These are phyloP conservation scores for Tetracladium setigerum DNA, from an alignment of 495 filamentous ascomycete species.

Conservation along the genomic window DNA sequence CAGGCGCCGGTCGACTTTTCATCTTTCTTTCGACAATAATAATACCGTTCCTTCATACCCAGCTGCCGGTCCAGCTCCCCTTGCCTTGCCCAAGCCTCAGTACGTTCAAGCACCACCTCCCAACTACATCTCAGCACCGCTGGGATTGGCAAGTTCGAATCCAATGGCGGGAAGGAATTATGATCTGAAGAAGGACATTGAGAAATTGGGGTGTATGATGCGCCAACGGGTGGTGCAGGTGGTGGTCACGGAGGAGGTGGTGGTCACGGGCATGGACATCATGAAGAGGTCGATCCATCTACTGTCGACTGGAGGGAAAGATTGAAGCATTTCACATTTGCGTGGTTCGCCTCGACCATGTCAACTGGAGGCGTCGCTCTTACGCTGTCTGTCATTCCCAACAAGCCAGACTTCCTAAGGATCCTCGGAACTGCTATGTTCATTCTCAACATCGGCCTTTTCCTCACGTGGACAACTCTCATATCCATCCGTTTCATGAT, in stretches of 20 bases:
- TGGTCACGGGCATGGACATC: neutral
- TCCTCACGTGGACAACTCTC: conserved; percentile 40
- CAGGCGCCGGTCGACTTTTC: neutral
- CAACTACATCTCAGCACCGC: neutral
- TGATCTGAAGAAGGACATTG: neutral
- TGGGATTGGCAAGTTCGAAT: neutral
- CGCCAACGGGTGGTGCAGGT: too few species aligned
- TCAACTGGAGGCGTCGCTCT: conserved; percentile 58
- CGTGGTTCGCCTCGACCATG: conserved; percentile 54
- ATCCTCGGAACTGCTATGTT: conserved; percentile 54
- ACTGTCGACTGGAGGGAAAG: conserved; percentile 26
- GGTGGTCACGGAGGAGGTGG: neutral
- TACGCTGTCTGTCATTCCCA: conserved; percentile 48
- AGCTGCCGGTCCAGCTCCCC: neutral
- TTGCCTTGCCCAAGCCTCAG: neutral
- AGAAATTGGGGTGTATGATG: neutral
- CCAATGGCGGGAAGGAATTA: neutral
- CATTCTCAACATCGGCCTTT: conserved; percentile 54
- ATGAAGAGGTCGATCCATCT: neutral
- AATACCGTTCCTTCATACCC: neutral
- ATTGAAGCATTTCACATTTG: conserved; percentile 64
- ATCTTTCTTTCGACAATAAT: conserved; percentile 8
- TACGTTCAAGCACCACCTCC: neutral
- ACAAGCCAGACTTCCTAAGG: conserved; percentile 48
- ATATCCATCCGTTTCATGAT: conserved; percentile 45